These are phyloP conservation scores for Colletotrichum paranaense DNA, from an alignment of 2,329 filamentous ascomycete genomes.

Conservation along the genomic window DNA sequence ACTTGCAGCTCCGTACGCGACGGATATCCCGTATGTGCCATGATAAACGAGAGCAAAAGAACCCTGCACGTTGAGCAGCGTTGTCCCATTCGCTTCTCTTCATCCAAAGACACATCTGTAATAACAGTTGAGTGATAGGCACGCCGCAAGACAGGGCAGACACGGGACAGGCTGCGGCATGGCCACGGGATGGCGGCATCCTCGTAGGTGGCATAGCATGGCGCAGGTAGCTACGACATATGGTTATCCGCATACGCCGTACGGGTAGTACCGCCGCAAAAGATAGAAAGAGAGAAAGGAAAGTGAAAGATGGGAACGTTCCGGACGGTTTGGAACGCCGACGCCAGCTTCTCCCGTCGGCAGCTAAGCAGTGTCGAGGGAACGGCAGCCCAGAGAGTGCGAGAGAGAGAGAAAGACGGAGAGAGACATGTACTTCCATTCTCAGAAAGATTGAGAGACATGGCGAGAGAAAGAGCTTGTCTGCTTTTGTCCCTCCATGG, in stretches of 20 bases:
- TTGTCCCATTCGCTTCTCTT: not conserved
- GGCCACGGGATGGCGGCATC: not conserved
- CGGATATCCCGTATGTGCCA: not conserved
- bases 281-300: not conserved
- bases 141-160: not conserved
- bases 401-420: too few species aligned
- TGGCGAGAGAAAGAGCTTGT: too few species aligned
- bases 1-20: too few species aligned
- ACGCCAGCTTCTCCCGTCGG: not conserved
- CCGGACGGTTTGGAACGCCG: not conserved
- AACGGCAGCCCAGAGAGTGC: constrained; percentile 3
- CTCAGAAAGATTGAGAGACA: too few species aligned
- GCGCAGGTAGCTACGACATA: not conserved
- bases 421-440: not conserved
- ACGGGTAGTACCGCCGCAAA: not conserved
- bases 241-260: not conserved
- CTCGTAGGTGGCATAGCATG: not conserved
- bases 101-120: not conserved
- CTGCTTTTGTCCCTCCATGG: too few species aligned
- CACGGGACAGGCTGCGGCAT: not conserved
- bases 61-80: not conserved
- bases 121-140: not conserved
- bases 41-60: not conserved
- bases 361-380: constrained; percentile 1
- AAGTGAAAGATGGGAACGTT: not conserved